phyloP scores from a whole-genome alignment of 768 basidiomycete species.

The Fistulinella prunicolor region DNA sequence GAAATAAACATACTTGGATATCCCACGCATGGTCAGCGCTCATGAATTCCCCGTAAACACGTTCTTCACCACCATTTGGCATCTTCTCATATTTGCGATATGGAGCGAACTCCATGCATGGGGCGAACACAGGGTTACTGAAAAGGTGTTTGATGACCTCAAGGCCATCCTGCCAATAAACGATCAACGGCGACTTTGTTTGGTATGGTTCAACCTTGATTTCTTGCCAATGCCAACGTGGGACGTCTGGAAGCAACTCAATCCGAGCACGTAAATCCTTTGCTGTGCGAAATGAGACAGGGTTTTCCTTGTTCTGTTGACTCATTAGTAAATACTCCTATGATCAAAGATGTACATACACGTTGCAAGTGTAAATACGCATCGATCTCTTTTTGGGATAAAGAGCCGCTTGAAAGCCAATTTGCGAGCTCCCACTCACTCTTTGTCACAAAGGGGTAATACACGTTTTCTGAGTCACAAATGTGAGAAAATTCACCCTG shows the following conservation, averaged over 20 bases:
- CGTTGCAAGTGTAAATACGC: neutral
- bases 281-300: neutral
- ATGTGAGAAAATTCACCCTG: neutral
- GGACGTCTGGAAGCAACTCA: slow-evolving; percentile 1
- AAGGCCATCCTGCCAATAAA: slow-evolving; percentile 23
- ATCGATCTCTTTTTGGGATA: slow-evolving; percentile 5
- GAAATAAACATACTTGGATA: neutral
- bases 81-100: slow-evolving; percentile 7
- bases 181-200: neutral
- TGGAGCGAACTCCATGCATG: slow-evolving; percentile 1
- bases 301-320: neutral
- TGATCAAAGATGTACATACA: neutral
- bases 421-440: slow-evolving; percentile 4
- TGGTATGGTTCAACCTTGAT: neutral
- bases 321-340: neutral
- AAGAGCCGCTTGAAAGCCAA: neutral
- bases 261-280: neutral
- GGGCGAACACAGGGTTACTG: slow-evolving; percentile 19
- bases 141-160: slow-evolving; percentile 27
- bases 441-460: slow-evolving; percentile 2
- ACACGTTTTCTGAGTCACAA: neutral
- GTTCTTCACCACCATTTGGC: neutral
- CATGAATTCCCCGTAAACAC: neutral
- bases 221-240: neutral
- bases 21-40: neutral